phyloP scores from a whole-genome alignment of 495 filamentous ascomycete genomes.

The Clavariopsis aquatica region DNA sequence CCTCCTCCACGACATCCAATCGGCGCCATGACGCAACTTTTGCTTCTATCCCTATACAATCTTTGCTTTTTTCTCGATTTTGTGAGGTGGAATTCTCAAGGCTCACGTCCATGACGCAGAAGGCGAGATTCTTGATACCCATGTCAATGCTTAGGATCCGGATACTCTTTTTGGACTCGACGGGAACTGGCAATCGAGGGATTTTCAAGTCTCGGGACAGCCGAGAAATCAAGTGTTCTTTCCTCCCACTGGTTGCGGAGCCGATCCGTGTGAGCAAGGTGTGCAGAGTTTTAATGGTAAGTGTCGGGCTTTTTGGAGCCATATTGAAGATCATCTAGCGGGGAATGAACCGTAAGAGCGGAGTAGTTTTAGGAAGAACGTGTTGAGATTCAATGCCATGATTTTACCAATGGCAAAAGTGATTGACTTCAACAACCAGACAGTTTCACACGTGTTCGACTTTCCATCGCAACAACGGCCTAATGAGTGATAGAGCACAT shows the following conservation, averaged over 20 bases:
- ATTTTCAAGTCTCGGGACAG: constrained; percentile 11
- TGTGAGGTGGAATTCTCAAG: background rate
- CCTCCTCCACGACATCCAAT: constrained; percentile 29
- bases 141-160: constrained; percentile 81
- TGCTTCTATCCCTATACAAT: background rate
- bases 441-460: too few species aligned
- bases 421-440: too few species aligned
- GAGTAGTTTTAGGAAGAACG: too few species aligned
- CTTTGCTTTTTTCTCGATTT: background rate
- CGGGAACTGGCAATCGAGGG: background rate
- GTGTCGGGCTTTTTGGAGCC: background rate
- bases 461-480: too few species aligned
- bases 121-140: constrained; percentile 83
- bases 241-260: constrained; percentile 22
- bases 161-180: background rate
- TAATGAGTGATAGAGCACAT: too few species aligned
- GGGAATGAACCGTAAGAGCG: too few species aligned
- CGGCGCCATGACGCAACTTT: constrained; percentile 29
- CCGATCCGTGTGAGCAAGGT: constrained; percentile 21
- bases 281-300: constrained; percentile 13
- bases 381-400: too few species aligned
- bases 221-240: constrained; percentile 7
- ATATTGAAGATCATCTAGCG: constrained; percentile 12
- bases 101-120: constrained; percentile 58
- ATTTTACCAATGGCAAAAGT: too few species aligned